Base-by-base conservation (phyloP, 2,329 filamentous ascomycete species). In the Aspergillus sp. region DNA sequence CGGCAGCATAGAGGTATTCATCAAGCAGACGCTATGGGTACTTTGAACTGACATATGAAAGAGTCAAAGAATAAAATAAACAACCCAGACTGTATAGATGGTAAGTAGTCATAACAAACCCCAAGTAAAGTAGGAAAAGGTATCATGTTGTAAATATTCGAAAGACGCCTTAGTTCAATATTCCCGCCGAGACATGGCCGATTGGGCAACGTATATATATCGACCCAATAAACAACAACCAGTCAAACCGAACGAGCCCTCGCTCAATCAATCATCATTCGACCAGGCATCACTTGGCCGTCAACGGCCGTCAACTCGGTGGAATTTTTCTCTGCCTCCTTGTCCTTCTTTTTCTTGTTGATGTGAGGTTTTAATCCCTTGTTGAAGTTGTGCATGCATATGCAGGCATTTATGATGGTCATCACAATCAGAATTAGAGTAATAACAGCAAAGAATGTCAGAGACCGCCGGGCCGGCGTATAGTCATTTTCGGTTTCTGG, bases 371-470 rank as follows among this genome's bases (percentile, higher is more conserved):
- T 97, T 59, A 99, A 81, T 8, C 95, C 95, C 64, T 88, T 88
- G 74, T 89, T 85, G 77, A 98, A 99, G 78, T 98, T 98, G 74
- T 83, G 79, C 76, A 91, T 93, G 82, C 93, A 98, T 67, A 93
- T 82, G 69, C 89, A 86, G 39, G 91, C 93, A 66, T 96, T 93
- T 72, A 84, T 77, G 66, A 99, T 97, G 58, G 95, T 99, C 61
- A 92, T 79, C 51, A 98, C 79, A 66, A 99, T 91, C 59, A 98
- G 80, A 26, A 96, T 76, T 58, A 99, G 90, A 41, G 95, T 97
- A 68, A 99, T 88, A 62, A 96, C 87, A 51, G 95, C 93, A 70
- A 99, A 99, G 58, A 92, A 91, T 5, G 93, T 97, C 69, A 99
- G 81, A 15, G 90, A 93, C 69, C 89, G 89, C 60, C 89, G 85